Conservation (phyloP, 192 early-diverging fungal species). For the Entophlyctis luteolus region DNA sequence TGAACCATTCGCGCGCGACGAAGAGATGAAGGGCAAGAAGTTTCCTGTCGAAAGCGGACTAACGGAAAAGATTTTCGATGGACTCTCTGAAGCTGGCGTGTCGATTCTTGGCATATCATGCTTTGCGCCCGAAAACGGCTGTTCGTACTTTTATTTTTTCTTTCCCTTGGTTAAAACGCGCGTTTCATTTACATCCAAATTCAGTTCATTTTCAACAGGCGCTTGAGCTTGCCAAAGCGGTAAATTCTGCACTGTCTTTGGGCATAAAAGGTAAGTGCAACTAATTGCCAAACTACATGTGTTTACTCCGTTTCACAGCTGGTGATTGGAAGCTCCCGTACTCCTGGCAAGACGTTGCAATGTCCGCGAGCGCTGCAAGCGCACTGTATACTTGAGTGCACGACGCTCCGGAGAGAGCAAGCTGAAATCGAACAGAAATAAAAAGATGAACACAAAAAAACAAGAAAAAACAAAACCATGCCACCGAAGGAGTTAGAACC, state of each 20-base stretch:
- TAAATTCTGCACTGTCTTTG: not conserved
- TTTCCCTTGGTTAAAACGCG: too few species aligned
- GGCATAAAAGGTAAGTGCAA: not conserved
- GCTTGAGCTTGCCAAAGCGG: not conserved
- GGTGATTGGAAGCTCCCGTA: not conserved
- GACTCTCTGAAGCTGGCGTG: not conserved
- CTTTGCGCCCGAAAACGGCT: not conserved
- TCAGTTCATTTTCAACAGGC: constrained; percentile 2
- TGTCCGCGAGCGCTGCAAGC: not conserved
- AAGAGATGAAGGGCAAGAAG: not conserved
- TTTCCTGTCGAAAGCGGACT: not conserved
- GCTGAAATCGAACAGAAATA: too few species aligned
- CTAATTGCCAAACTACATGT: not conserved
- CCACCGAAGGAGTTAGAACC: too few species aligned
- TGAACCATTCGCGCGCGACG: not conserved
- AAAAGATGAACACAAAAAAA: too few species aligned
- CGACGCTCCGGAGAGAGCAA: too few species aligned
- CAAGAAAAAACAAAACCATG: too few species aligned
- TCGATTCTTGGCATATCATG: not conserved
- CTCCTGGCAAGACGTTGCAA: not conserved
- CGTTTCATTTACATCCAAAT: too few species aligned
- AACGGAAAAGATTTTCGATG: not conserved
- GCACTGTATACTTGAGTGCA: not conserved
- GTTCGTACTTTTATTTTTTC: too few species aligned
- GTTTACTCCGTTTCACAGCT: not conserved